Evolutionary conservation across 148 eudicot genomes (phyloP), one percentile per base, ranked within the genome.

Genomic region (Amaranthus hypochondriacus): DNA sequence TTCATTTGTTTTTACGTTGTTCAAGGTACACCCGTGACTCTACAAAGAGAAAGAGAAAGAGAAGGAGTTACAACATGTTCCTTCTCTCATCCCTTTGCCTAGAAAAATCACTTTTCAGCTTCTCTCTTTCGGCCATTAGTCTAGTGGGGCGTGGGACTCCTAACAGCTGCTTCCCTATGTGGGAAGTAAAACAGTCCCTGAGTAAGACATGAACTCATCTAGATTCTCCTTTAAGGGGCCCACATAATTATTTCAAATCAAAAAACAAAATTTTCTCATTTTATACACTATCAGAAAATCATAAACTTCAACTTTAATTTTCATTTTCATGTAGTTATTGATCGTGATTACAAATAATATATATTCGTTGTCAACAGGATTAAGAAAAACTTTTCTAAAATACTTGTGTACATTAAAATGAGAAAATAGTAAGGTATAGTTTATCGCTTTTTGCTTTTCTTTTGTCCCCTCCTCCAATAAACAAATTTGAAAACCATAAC

Each of bases 21-120:
- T 69, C 83, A 77, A 83, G 75, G 86, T 67, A 71, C 78, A 72
- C 86, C 83, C 86, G 86, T 83, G 86, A 83, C 83, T 73, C 76
- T 67, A 79, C 71, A 70, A 76, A 76, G 74, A 56, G 54, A 81
- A 68, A 72, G 72, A 79, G 80, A 79, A 69, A 82, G 69, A 63
- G 72, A 53, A 62, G 60, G 74, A 56, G 47, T 74, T 69, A 70
- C 70, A 79, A 79, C 74, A 57, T 78, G 81, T 78, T 59, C 61
- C 70, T 58, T 73, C 81, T 72, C 73, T 72, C 59, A 46, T 66
- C 63, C 48, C 76, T 78, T 78, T 73, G 72, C 73, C 48, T 80
- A 48, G 59, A 69, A 69, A 60, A 50, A 10, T 75, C 62, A 51
- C 60, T 56, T 71, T 75, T 49, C 57, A 74, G 13, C 44, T 78